Evolutionary conservation across 2,329 filamentous ascomycete genomes (phyloP).

Genomic region (Pseudogymnoascus sp.): DNA sequence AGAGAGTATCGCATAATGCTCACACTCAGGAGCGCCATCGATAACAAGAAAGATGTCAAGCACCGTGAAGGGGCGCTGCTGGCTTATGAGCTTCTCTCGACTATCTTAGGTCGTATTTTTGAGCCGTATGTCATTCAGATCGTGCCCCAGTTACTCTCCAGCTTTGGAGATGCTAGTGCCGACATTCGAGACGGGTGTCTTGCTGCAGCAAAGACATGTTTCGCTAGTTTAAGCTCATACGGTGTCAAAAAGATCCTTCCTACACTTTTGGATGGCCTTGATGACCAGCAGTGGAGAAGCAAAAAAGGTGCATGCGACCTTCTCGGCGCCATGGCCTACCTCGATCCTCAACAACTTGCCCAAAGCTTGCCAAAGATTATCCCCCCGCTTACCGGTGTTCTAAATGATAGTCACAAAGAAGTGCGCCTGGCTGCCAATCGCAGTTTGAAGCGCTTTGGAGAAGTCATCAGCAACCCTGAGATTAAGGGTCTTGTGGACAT

Average conservation of each 20-base stretch:
- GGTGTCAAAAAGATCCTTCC: constrained; percentile 93
- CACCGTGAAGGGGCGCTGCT: constrained; percentile 83
- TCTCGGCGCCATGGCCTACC: constrained; percentile 94
- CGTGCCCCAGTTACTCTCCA: constrained; percentile 78
- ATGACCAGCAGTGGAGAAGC: constrained; percentile 94
- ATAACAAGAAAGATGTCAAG: constrained; percentile 89
- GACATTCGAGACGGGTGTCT: constrained; percentile 91
- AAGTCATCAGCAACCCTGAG: constrained; percentile 96
- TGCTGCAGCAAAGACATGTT: constrained; percentile 89
- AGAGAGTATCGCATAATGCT: constrained; percentile 81
- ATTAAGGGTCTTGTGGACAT: constrained; percentile 88
- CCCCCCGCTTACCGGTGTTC: constrained; percentile 81
- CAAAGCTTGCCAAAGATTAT: constrained; percentile 93
- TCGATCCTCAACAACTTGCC: constrained; percentile 90
- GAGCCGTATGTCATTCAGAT: constrained; percentile 96
- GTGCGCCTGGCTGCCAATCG: constrained; percentile 86
- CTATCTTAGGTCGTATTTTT: constrained; percentile 78
- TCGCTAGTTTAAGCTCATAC: constrained; percentile 85
- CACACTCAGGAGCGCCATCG: constrained; percentile 69
- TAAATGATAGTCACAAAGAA: constrained; percentile 98
- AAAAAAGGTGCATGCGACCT: constrained; percentile 97
- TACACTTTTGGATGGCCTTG: constrained; percentile 80
- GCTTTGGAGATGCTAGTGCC: constrained; percentile 79
- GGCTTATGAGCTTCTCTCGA: constrained; percentile 82
- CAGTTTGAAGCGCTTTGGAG: constrained; percentile 93